Evolutionary conservation across 192 early-diverging fungal genomes (phyloP), one percentile per base, ranked within the genome.

Genomic region (Gonapodya sp.): DNA sequence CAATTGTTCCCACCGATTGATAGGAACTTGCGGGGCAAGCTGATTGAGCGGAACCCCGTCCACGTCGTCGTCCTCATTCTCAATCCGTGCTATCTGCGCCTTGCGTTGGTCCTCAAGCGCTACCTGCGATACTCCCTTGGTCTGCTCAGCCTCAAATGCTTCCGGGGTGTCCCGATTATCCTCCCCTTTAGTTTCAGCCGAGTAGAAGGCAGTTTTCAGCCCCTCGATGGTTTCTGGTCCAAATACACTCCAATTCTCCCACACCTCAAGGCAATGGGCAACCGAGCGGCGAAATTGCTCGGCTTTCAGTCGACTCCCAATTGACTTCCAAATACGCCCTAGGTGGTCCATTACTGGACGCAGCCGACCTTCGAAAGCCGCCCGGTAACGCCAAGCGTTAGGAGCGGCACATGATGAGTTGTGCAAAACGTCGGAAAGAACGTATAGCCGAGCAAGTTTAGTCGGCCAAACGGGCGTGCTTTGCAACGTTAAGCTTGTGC

Each of bases 221-320:
- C 87, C 84, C 36, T 91, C 92, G 36, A 90, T 89, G 78, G 90
- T 92, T 31, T 87, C 84, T 77, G 89, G 85, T 2, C 94, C 92
- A 84, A 95, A 98, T 24, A 98, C 88, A 85, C 93, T 93, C 94
- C 96, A 95, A 37, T 86, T 90, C 82, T 98, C 95, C 96, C 95
- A 98, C 18, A 94, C 92, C 1, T 85, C 86, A 36, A 98, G 82
- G 1, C 94, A 89, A 2, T 85, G 46, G 91, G 91, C 79, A 87
- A 92, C 81, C 87, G 86, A 87, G 89, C 85, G 73, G 36, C 84
- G 79, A 73, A 87, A 79, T 79, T 94, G 92, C 84, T 97, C 95
- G 1, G 94, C 94, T 81, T 93, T 92, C 36, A 96, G 87, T 36
- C 95, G 83, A 0, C 88, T 91, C n/a, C 88, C 88, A 34, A 96